phyloP scores from a whole-genome alignment of 1,139 yeast genomes.

The Scheffersomyces quercinus region DNA sequence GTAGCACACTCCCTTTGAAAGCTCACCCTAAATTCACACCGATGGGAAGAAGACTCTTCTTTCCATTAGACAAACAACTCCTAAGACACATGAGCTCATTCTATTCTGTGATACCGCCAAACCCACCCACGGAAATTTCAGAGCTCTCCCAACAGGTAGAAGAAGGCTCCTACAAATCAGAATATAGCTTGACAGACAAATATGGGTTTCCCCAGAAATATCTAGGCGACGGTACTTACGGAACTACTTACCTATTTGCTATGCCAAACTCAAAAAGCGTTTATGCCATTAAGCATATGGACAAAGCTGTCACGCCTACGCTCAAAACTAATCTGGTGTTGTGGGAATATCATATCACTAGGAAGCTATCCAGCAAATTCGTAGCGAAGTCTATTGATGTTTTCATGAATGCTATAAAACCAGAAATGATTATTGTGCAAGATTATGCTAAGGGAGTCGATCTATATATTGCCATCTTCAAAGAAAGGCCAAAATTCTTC shows the following conservation, averaged over 20 bases:
- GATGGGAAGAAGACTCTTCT: background rate
- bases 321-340: background rate
- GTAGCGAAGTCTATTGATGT: conserved; percentile 8
- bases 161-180: background rate
- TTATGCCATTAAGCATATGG: conserved; percentile 5
- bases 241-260: conserved; percentile 8
- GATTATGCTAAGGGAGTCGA: conserved; percentile 10
- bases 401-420: conserved; percentile 1
- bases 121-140: no score
- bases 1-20: background rate
- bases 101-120: background rate
- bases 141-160: no score
- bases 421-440: conserved; percentile 6
- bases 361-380: conserved; percentile 2
- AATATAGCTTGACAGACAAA: background rate
- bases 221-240: conserved; percentile 20
- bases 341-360: conserved; percentile 5
- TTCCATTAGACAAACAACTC: background rate
- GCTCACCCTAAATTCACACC: background rate
- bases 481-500: background rate
- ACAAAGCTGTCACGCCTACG: background rate
- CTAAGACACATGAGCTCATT: background rate
- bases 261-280: background rate
- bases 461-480: conserved; percentile 4
- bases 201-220: conserved; percentile 12